Evolutionary conservation across 2,329 filamentous ascomycete genomes (phyloP), one percentile per base, ranked within the genome.

Genomic region (Beauveria sp.): DNA sequence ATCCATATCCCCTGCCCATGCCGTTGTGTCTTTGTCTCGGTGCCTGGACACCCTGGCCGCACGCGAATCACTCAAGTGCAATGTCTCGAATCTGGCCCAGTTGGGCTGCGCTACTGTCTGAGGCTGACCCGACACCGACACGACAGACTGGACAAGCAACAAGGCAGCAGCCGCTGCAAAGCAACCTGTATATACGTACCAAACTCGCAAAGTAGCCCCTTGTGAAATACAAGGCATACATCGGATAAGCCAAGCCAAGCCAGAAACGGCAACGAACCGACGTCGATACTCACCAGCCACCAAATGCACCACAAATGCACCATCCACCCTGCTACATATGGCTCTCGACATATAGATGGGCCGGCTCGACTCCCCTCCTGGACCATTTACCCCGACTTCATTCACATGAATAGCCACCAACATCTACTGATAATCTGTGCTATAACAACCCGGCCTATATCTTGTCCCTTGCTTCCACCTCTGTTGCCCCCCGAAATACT

Each of bases 51-150:
- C 34, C 48, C 24, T 52, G 48, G 22, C 48, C 54, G 26, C 6
- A 31, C 43, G 18, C 54, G 43, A 57, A 58, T 58, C 45, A 43
- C 55, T 58, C 45, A 50, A 50, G 14, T 46, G 34, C 20, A 49
- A 42, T 58, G 55, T 58, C 46, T 58, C 24, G 46, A 58, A 58
- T 42, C 55, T 58, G 55, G 46, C 28, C 34, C 46, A 16, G 20
- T 50, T 50, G 55, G 46, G 45, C 31, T 58, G 43, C 28, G 18
- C 28, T 26, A 10, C 18, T 46, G 28, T 57, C 20, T 58, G 28
- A n/a, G 45, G 45, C 43, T 58, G 45, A 42, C 54, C 42, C 26
- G 43, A 24, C 42, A n/a, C 52, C 42, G 53, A 38, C 50, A 38
- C n/a, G 18, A 34, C n/a, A 52, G 5, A 24, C 50, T 38, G 5